Evolutionary conservation across 371 early-diverging fungal species (phyloP).

Genomic region (Massospora cicadina): DNA sequence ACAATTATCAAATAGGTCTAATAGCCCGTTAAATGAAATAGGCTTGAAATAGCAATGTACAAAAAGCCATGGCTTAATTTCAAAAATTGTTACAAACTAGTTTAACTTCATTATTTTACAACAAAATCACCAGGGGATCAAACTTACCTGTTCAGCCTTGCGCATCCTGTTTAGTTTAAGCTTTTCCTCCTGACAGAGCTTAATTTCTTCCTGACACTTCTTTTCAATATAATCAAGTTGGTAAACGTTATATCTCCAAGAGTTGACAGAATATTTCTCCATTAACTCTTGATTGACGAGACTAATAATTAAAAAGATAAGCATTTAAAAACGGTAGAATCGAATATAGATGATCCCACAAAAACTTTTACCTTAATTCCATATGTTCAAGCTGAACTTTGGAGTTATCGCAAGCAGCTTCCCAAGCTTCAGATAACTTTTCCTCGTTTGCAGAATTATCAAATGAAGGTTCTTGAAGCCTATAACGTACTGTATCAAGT

Average conservation of each 20-base stretch:
- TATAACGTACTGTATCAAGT: background rate
- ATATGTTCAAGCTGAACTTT: slow-evolving; percentile 6
- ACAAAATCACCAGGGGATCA: background rate
- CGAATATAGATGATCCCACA: background rate
- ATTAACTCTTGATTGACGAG: slow-evolving; percentile 1
- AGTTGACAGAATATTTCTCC: background rate
- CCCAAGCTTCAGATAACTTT: background rate
- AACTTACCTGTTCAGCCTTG: background rate
- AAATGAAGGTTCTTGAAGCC: background rate
- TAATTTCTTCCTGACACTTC: background rate
- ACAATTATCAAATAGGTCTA: too few species aligned
- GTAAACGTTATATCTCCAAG: slow-evolving; percentile 2
- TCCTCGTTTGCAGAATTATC: background rate
- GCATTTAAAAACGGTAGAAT: background rate
- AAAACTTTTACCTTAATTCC: slow-evolving; percentile 1
- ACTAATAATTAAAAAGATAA: background rate
- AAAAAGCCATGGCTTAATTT: background rate
- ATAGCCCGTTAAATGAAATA: too few species aligned
- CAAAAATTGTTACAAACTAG: background rate
- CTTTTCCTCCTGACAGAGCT: background rate
- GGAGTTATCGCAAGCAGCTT: background rate
- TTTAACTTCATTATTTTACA: background rate
- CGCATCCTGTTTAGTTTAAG: background rate
- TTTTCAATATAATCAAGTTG: slow-evolving; percentile 2
- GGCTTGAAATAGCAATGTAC: background rate